Conservation (phyloP, 208 protist genomes). For the Wallacemonas rigidus region DNA sequence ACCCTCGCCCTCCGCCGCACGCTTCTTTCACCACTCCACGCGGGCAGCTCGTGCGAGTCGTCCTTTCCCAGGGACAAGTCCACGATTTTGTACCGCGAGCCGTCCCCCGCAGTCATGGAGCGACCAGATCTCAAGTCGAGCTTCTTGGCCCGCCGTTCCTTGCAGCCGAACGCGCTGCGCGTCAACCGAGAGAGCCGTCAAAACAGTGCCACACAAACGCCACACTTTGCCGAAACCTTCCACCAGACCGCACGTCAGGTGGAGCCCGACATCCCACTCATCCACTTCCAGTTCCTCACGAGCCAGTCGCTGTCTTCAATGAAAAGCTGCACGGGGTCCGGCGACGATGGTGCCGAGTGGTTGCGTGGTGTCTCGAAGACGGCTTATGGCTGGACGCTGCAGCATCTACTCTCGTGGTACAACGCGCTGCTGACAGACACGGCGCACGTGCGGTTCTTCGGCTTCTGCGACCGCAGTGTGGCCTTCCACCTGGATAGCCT, state of each 20-base stretch:
- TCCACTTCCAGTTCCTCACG: conserved; percentile 59
- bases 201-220: conserved; percentile 27
- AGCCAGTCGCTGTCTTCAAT: background rate
- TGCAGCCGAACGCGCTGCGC: conserved; percentile 32
- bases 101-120: conserved; percentile 1
- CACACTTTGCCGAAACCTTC: conserved; percentile 18
- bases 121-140: conserved; percentile 19
- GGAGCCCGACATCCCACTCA: conserved; percentile 50
- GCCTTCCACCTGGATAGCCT: conserved; percentile 36
- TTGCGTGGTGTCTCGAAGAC: background rate
- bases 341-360: background rate
- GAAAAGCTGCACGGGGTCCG: background rate
- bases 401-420: conserved; percentile 58
- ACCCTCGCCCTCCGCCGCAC: conserved; percentile 2
- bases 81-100: conserved; percentile 8
- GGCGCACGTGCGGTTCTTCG: conserved; percentile 45
- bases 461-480: conserved; percentile 51
- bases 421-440: conserved; percentile 42
- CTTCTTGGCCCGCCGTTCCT: conserved; percentile 34
- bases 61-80: conserved; percentile 4
- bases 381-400: conserved; percentile 44
- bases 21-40: conserved; percentile 1
- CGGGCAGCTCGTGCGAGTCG: background rate
- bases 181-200: conserved; percentile 27
- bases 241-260: conserved; percentile 37